These are phyloP conservation scores for Ophiorrhiza pumila DNA, from an alignment of 257 asterid species.

Conservation along the genomic window DNA sequence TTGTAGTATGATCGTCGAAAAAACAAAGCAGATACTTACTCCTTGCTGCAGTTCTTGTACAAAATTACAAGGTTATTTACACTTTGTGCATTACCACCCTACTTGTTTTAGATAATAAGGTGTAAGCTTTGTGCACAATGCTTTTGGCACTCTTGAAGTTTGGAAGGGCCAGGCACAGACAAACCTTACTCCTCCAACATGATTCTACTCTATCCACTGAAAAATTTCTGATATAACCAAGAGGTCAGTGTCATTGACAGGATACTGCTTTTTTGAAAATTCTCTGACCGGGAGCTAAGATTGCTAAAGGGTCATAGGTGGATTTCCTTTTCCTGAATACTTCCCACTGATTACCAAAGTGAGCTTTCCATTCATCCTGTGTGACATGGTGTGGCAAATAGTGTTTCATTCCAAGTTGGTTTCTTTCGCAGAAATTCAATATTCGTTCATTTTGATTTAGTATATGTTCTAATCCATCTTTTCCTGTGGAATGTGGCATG, in stretches of 20 bases:
- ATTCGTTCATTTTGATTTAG: constrained; percentile 56
- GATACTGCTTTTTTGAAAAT: constrained; percentile 55
- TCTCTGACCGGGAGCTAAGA: constrained; percentile 90
- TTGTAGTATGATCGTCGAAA: background rate
- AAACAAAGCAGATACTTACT: background rate
- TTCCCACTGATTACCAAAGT: constrained; percentile 80
- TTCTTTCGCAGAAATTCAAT: constrained; percentile 40
- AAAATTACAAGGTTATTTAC: constrained; percentile 5
- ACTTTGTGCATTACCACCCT: background rate
- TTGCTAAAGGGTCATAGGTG: constrained; percentile 76
- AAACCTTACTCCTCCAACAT: constrained; percentile 6
- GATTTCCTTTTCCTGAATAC: constrained; percentile 57
- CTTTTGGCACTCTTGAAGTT: background rate
- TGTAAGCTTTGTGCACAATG: constrained; percentile 1
- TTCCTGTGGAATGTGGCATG: constrained; percentile 62
- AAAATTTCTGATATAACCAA: constrained; percentile 11
- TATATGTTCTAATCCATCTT: constrained; percentile 57
- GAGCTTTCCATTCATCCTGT: constrained; percentile 80
- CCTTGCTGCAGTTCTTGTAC: background rate
- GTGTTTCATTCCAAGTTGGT: constrained; percentile 66
- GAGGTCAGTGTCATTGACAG: constrained; percentile 29
- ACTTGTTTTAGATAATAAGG: background rate
- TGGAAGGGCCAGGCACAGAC: background rate
- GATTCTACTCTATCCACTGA: constrained; percentile 9
- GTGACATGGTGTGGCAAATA: constrained; percentile 75